Base-by-base conservation (phyloP, 2,329 filamentous ascomycete species). In the Botryotinia calthae region DNA sequence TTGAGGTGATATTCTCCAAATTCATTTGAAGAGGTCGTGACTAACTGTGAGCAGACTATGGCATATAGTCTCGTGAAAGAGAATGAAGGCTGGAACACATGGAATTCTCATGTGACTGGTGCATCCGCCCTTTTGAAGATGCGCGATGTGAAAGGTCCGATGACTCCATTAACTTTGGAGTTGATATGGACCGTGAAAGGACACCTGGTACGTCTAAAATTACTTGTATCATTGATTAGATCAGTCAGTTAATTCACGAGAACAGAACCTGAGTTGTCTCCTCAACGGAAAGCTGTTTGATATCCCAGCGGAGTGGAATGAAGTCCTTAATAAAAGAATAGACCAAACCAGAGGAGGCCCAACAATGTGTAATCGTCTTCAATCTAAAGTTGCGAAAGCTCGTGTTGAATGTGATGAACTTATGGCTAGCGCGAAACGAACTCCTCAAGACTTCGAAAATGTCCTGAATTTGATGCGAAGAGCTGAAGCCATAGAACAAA, bases 401-500 rank as follows among this genome's bases (percentile, higher is more conserved):
- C 46, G 70, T 68, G 54, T 68, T 22, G 63, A 61, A 37, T 68
- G 70, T 42, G 70, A 68, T 40, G n/a, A 59, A n/a, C 40, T 68
- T 37, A 68, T 72, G 70, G 18, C 31, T 31, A 72, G 25, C 42
- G 70, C 70, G 18, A 58, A 61, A 68, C 63, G 70, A 28, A 42
- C 9, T 7, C 54, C 63, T 51, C 31, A 68, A 68, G 70, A 72
- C 31, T 48, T 61, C 28, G 63, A 72, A 48, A 68, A 48, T 25
- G 84, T 86, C 59, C 80, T 85, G 10, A 83, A 89, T 76, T 81
- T 86, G 73, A 86, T 88, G 69, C 84, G 83, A 51, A 83, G 83
- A 46, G 85, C 85, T 22, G 85, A 88, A 78, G 80, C 78, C 0
- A 79, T 88, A 16, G 88, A 90, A 75, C 83, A 84, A 37, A 85